phyloP scores from a whole-genome alignment of 192 early-diverging fungal genomes.

The Spizellomyces punctatus region DNA sequence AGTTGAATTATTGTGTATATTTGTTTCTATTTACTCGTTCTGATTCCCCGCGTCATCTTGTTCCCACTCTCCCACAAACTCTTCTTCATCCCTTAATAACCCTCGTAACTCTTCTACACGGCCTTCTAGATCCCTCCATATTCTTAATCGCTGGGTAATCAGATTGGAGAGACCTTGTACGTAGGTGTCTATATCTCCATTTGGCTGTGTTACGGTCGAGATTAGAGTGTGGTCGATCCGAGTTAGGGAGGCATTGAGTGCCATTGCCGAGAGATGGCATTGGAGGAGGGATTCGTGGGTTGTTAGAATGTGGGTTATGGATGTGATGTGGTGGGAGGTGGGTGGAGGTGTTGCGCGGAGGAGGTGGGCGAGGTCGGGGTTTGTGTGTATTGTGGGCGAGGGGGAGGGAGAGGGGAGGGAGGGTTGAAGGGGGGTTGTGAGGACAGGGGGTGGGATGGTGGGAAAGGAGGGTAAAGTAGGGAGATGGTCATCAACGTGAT shows the following conservation, averaged over 20 bases:
- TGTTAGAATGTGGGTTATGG: too few species aligned
- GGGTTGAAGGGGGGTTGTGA: background rate
- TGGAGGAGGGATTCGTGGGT: too few species aligned
- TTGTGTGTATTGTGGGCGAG: background rate
- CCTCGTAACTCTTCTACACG: background rate
- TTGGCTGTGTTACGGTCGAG: background rate
- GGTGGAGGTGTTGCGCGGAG: too few species aligned
- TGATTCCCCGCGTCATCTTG: too few species aligned
- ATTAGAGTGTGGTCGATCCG: background rate
- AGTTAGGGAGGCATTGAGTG: background rate
- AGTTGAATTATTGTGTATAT: too few species aligned
- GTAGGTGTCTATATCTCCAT: background rate
- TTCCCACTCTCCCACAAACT: background rate
- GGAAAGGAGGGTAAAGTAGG: background rate
- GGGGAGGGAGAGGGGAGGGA: background rate
- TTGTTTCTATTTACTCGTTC: too few species aligned
- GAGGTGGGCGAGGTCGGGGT: too few species aligned
- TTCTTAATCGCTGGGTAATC: background rate
- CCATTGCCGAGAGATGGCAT: background rate
- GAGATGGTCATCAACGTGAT: background rate
- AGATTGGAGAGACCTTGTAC: background rate
- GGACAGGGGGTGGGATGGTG: background rate
- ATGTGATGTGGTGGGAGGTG: too few species aligned
- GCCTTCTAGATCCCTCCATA: background rate
- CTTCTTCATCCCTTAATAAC: background rate